Evolutionary conservation across 164 flowering plant genomes (phyloP).

Genomic region (Cinnamomum micranthum): DNA sequence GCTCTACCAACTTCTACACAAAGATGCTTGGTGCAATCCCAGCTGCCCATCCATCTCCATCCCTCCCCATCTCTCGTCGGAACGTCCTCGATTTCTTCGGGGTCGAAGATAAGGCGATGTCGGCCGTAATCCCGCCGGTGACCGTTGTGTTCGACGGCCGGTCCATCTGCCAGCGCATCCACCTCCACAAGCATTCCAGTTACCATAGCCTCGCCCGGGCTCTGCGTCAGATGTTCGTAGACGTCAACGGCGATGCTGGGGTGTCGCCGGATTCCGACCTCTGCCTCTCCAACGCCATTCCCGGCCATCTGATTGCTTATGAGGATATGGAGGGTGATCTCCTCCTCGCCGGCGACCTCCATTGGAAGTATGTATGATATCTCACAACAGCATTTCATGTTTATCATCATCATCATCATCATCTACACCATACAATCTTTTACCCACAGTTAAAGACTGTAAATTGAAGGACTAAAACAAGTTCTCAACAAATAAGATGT

Average conservation of each 20-base stretch:
- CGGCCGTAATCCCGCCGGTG: constrained; percentile 58
- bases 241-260: constrained; percentile 14
- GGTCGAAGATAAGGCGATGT: constrained; percentile 32
- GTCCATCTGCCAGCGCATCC: constrained; percentile 74
- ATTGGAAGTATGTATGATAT: constrained; percentile 58
- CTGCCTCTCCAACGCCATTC: constrained; percentile 65
- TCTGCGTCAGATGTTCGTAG: constrained; percentile 61
- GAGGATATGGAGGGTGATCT: constrained; percentile 89
- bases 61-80: neutral
- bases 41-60: neutral
- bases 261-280: constrained; percentile 11
- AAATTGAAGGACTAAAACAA: neutral
- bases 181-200: constrained; percentile 57
- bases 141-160: constrained; percentile 83
- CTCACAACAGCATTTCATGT: neutral
- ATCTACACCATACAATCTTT: neutral
- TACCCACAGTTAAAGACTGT: neutral
- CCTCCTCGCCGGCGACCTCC: constrained; percentile 80
- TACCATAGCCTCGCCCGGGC: constrained; percentile 67
- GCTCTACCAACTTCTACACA: constrained; percentile 14
- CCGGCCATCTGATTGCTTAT: constrained; percentile 75
- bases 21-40: constrained; percentile 12
- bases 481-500: too few relatives aligned
- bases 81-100: constrained; percentile 23
- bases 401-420: neutral